Conservation (phyloP, 2,329 filamentous ascomycete genomes). For the Ascochyta clinopodiicola region DNA sequence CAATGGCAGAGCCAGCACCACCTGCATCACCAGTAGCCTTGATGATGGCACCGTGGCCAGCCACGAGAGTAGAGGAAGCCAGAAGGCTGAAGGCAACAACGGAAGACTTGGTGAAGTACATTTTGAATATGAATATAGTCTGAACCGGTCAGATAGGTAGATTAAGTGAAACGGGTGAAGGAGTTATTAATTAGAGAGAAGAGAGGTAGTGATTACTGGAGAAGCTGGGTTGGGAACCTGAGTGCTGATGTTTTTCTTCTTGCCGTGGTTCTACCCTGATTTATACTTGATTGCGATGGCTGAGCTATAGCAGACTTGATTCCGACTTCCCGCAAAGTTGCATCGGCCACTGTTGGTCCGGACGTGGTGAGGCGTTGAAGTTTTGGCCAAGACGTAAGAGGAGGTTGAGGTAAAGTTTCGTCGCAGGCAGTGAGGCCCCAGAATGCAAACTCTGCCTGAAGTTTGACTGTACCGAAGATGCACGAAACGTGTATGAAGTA, state of each 20-base stretch:
- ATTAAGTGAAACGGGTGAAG: conserved; percentile 32
- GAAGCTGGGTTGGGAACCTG: conserved; percentile 44
- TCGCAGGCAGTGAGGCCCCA: conserved; percentile 19
- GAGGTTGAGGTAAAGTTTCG: conserved; percentile 26
- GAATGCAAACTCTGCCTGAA: conserved; percentile 19
- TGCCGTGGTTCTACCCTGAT: conserved; percentile 24
- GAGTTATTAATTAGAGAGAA: conserved; percentile 36
- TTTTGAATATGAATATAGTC: conserved; percentile 48
- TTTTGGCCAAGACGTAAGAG: conserved; percentile 44
- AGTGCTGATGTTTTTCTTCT: conserved; percentile 40
- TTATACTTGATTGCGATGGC: conserved; percentile 35
- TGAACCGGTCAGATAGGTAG: conserved; percentile 47
- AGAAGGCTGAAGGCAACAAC: conserved; percentile 57
- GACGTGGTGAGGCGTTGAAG: conserved; percentile 25
- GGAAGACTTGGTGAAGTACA: conserved; percentile 52
- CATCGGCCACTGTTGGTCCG: conserved; percentile 18
- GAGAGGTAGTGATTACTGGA: conserved; percentile 44
- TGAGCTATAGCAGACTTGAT: background rate
- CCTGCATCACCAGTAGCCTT: conserved; percentile 64
- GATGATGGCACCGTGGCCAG: conserved; percentile 68
- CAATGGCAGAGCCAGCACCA: conserved; percentile 58
- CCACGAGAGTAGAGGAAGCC: conserved; percentile 61
- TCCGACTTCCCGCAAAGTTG: conserved; percentile 4
- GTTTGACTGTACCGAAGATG: conserved; percentile 9
- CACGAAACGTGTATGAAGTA: conserved; percentile 37